Evolutionary conservation across 352 stramenopile species (phyloP).

Genomic region (Globisporangium ultimum): DNA sequence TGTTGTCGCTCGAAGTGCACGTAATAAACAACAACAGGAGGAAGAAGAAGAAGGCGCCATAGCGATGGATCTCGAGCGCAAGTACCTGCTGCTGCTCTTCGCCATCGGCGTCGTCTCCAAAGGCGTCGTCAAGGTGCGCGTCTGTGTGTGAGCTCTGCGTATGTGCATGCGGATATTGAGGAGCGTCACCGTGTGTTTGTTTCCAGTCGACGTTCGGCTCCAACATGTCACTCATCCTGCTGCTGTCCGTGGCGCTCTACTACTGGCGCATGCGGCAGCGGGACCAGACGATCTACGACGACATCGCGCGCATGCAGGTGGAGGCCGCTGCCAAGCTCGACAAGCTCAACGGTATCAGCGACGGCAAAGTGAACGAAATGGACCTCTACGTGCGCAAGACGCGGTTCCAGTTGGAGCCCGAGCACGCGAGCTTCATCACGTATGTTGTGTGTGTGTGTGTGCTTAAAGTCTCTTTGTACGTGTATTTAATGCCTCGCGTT

Average conservation of each 20-base stretch:
- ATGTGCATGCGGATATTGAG: neutral
- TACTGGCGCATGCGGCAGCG: constrained; percentile 60
- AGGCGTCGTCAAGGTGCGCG: constrained; percentile 56
- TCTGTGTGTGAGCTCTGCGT: neutral
- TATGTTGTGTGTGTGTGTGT: constrained; percentile 23
- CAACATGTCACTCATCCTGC: constrained; percentile 60
- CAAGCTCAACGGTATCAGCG: constrained; percentile 47
- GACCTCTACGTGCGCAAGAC: constrained; percentile 56
- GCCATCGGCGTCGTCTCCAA: constrained; percentile 58
- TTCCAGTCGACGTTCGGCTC: constrained; percentile 50
- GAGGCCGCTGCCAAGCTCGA: constrained; percentile 67
- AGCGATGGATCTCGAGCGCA: constrained; percentile 45
- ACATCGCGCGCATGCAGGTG: constrained; percentile 57
- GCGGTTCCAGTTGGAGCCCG: constrained; percentile 59
- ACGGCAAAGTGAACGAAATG: constrained; percentile 43
- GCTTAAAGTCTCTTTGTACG: no score
- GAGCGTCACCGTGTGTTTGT: no score
- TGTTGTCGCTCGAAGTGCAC: no score
- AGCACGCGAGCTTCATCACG: constrained; percentile 70
- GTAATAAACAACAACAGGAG: neutral
- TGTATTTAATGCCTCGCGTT: neutral
- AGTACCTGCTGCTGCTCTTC: constrained; percentile 75
- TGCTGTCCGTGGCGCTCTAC: constrained; percentile 58
- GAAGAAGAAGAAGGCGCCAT: constrained; percentile 18
- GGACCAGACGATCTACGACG: constrained; percentile 63